These are phyloP conservation scores for Luzula sylvatica DNA, from an alignment of 176 grass and related monocot genomes.

Conservation along the genomic window DNA sequence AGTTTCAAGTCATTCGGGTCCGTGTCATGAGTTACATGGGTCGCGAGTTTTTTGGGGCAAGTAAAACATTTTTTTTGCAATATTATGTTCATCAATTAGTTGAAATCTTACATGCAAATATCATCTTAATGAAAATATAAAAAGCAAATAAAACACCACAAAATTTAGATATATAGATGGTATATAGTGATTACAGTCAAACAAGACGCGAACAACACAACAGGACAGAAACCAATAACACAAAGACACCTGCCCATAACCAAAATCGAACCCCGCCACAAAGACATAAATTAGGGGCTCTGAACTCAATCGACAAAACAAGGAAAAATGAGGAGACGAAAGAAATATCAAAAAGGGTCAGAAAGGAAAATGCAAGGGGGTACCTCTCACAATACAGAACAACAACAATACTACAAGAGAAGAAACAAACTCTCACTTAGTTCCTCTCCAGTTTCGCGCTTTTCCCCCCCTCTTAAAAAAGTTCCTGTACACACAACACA, in stretches of 20 bases:
- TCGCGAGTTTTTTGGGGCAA: too few relatives aligned
- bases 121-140: neutral
- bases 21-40: too few relatives aligned
- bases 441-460: neutral
- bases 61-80: too few relatives aligned
- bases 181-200: conserved; percentile 21
- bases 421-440: conserved; percentile 12
- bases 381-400: conserved; percentile 21
- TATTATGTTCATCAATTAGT: too few relatives aligned
- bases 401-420: conserved; percentile 17
- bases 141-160: conserved; percentile 11
- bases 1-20: too few relatives aligned
- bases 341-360: conserved; percentile 22
- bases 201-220: conserved; percentile 32
- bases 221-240: conserved; percentile 17
- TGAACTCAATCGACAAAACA: conserved; percentile 28
- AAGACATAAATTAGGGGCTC: conserved; percentile 32
- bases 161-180: conserved; percentile 33
- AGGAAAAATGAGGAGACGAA: conserved; percentile 18
- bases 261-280: conserved; percentile 45
- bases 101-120: neutral
- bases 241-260: conserved; percentile 19
- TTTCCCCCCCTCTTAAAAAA: conserved; percentile 31
- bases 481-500: conserved; percentile 61
- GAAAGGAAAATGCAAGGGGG: conserved; percentile 46